Evolutionary conservation across 2,329 filamentous ascomycete genomes (phyloP).

Genomic region (Dothistroma pini): DNA sequence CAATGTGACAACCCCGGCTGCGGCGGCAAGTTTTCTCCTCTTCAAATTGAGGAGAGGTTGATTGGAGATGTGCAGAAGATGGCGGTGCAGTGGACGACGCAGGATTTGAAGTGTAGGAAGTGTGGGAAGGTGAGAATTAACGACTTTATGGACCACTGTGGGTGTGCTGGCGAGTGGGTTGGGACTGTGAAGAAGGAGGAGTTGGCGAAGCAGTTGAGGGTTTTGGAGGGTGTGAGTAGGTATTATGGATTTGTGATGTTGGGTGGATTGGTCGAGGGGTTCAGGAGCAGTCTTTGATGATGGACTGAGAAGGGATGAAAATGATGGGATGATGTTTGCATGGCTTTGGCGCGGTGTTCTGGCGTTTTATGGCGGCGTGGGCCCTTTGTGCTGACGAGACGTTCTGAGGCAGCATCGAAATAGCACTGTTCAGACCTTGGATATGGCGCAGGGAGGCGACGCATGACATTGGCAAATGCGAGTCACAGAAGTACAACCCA

Average conservation of each 20-base stretch:
- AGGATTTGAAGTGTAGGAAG: constrained; percentile 85
- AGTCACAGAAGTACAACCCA: not conserved
- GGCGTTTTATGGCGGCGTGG: not conserved
- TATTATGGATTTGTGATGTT: constrained; percentile 83
- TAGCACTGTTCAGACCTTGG: not conserved
- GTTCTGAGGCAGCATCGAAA: not conserved
- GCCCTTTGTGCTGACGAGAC: not conserved
- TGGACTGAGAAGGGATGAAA: not conserved
- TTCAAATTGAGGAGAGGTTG: constrained; percentile 78
- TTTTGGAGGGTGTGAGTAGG: constrained; percentile 70
- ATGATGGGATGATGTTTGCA: not conserved
- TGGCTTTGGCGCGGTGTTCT: not conserved
- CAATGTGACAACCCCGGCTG: constrained; percentile 60
- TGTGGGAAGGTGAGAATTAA: constrained; percentile 67
- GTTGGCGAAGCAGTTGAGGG: constrained; percentile 60
- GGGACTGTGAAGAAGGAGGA: constrained; percentile 66
- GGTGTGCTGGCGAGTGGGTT: constrained; percentile 82
- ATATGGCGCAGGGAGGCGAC: not conserved
- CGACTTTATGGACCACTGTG: constrained; percentile 96
- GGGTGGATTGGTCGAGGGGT: constrained; percentile 58
- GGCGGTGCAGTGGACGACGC: constrained; percentile 76
- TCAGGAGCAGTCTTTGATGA: constrained; percentile 6
- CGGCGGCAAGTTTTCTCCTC: constrained; percentile 68
- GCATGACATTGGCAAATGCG: not conserved
- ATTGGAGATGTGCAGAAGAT: constrained; percentile 71